Conservation (phyloP, 139 green algal species). For the Tetradesmus obliquus region DNA sequence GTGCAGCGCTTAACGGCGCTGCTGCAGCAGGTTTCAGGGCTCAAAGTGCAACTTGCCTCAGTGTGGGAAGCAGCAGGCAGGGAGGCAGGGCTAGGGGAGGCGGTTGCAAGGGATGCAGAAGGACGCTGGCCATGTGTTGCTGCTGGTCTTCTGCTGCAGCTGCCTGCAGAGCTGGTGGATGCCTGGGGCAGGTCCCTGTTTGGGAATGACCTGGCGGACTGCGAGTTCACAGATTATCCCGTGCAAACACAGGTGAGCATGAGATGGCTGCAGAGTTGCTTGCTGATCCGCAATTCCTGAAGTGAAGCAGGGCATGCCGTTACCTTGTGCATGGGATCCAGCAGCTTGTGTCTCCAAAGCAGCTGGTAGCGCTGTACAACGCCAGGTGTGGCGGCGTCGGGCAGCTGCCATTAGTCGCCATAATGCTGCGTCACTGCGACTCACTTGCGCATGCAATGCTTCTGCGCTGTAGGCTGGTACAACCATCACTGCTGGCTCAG, state of each 20-base stretch:
- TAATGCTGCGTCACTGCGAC: no score
- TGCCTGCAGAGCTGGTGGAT: not conserved
- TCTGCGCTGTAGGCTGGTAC: slow-evolving; percentile 2
- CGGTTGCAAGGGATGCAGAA: slow-evolving; percentile 3
- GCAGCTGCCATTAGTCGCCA: no score
- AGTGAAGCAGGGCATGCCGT: no score
- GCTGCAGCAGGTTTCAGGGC: not conserved
- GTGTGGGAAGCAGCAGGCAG: not conserved
- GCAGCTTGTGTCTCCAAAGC: no score
- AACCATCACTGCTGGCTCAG: not conserved
- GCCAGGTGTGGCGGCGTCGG: no score
- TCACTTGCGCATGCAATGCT: no score
- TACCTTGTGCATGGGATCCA: no score
- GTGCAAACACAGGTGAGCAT: slow-evolving; percentile 26
- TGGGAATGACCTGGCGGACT: not conserved
- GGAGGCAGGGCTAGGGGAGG: not conserved
- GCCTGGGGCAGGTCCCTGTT: not conserved
- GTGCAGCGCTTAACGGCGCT: not conserved
- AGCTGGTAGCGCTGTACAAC: no score
- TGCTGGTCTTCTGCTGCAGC: slow-evolving; percentile 11
- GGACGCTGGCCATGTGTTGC: slow-evolving; percentile 17
- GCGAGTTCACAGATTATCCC: slow-evolving; percentile 12
- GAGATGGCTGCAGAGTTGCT: no score
- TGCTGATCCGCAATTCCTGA: no score
- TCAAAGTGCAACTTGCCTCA: not conserved